Evolutionary conservation across 495 filamentous ascomycete species (phyloP).

Genomic region (Penicillium samsonianum): DNA sequence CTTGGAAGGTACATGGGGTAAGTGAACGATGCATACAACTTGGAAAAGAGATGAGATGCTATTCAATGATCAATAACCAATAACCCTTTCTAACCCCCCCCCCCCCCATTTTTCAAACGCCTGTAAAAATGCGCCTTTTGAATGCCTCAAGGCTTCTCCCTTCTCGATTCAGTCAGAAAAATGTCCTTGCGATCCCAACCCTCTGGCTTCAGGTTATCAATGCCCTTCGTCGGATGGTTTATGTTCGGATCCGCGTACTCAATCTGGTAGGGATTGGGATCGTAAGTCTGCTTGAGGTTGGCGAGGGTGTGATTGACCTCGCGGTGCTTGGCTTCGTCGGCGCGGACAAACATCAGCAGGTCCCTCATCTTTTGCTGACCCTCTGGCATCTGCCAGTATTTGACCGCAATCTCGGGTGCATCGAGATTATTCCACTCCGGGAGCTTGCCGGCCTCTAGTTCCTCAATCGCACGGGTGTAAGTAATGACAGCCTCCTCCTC

Average conservation of each 20-base stretch:
- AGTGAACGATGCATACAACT: no score
- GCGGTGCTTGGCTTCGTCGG: slow-evolving; percentile 94
- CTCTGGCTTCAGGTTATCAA: slow-evolving; percentile 62
- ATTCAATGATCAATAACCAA: neutral
- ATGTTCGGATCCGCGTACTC: slow-evolving; percentile 64
- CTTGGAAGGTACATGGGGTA: neutral
- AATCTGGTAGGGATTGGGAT: slow-evolving; percentile 88
- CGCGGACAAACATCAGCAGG: slow-evolving; percentile 82
- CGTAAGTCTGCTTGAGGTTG: slow-evolving; percentile 76
- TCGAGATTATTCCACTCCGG: slow-evolving; percentile 78
- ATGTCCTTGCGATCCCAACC: slow-evolving; percentile 89
- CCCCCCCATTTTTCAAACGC: neutral
- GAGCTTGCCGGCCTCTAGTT: slow-evolving; percentile 80
- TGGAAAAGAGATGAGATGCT: slow-evolving; percentile 6
- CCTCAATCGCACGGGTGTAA: slow-evolving; percentile 82
- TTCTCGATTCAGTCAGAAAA: slow-evolving; percentile 11
- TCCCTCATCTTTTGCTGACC: slow-evolving; percentile 79
- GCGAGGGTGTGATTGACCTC: slow-evolving; percentile 96
- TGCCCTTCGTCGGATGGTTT: slow-evolving; percentile 70
- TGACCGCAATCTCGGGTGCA: slow-evolving; percentile 83
- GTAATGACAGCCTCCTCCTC: slow-evolving; percentile 97
- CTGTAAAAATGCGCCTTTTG: neutral
- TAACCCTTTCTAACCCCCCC: neutral
- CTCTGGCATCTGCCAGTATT: slow-evolving; percentile 94
- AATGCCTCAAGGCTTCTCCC: neutral